Conservation (phyloP, 805 yeast genomes). For the Hanseniaspora lachancei region DNA sequence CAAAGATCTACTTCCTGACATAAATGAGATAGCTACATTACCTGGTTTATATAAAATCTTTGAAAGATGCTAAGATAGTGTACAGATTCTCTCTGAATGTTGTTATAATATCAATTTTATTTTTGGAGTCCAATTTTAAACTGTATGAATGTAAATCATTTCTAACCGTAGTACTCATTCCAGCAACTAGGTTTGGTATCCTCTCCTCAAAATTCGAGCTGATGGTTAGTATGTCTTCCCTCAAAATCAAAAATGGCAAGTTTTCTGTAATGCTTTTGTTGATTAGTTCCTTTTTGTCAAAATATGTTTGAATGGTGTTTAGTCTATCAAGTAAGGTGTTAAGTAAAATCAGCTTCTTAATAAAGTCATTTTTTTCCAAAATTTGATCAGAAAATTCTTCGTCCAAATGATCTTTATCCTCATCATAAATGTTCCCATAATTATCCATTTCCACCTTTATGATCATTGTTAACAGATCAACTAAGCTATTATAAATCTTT, state of each 20-base stretch:
- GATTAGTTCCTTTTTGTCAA: not conserved
- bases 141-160: conserved; percentile 2
- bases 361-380: not conserved
- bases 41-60: conserved; percentile 87
- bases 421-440: not conserved
- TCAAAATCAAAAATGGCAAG: conserved; percentile 6
- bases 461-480: conserved; percentile 14
- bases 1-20: conserved; percentile 34
- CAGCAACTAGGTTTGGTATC: conserved; percentile 9
- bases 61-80: conserved; percentile 59
- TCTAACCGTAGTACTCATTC: conserved; percentile 8
- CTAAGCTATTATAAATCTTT: conserved; percentile 18
- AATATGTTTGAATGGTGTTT: conserved; percentile 5
- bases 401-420: not conserved
- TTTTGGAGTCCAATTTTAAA: not conserved
- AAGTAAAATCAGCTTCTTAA: not conserved
- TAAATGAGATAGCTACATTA: conserved; percentile 75
- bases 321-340: conserved; percentile 6
- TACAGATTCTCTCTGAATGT: conserved; percentile 4
- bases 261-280: conserved; percentile 2
- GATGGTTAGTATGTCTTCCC: conserved; percentile 10
- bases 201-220: conserved; percentile 7
- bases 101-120: conserved; percentile 1
- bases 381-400: conserved; percentile 10
- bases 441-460: not conserved